phyloP scores from a whole-genome alignment of 805 yeast species.

The Metschnikowia hibisci region DNA sequence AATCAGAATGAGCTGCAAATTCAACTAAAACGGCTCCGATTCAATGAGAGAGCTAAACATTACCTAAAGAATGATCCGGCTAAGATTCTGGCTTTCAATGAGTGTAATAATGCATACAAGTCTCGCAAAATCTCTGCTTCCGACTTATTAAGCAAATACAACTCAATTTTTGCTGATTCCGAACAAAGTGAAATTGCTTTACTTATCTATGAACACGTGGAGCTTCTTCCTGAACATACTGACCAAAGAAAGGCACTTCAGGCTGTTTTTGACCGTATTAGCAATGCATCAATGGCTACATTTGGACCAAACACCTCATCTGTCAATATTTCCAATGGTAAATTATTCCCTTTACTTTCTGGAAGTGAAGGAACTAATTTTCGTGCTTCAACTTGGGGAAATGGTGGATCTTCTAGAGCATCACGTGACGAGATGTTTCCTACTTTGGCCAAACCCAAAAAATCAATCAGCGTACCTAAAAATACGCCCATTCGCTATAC shows the following conservation, averaged over 20 bases:
- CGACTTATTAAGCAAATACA: conserved; percentile 46
- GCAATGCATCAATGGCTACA: conserved; percentile 12
- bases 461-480: conserved; percentile 13
- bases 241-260: conserved; percentile 39
- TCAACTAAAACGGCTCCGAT: conserved; percentile 53
- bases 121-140: conserved; percentile 44
- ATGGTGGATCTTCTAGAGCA: conserved; percentile 7
- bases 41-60: conserved; percentile 83
- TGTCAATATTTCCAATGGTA: conserved; percentile 9
- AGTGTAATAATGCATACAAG: conserved; percentile 46
- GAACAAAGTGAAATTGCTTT: conserved; percentile 49
- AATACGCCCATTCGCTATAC: conserved; percentile 34
- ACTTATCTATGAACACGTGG: conserved; percentile 57
- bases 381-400: conserved; percentile 26
- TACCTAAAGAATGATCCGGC: conserved; percentile 55
- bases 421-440: conserved; percentile 31
- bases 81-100: conserved; percentile 46
- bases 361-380: conserved; percentile 11
- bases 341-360: conserved; percentile 50
- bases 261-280: conserved; percentile 18
- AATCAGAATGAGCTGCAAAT: conserved; percentile 21
- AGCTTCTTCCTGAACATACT: conserved; percentile 48
- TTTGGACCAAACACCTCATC: too few species aligned
- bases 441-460: conserved; percentile 29
- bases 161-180: conserved; percentile 41